Evolutionary conservation across 2,329 filamentous ascomycete species (phyloP), one percentile per base, ranked within the genome.

Genomic region (Rhinocladiella similis): DNA sequence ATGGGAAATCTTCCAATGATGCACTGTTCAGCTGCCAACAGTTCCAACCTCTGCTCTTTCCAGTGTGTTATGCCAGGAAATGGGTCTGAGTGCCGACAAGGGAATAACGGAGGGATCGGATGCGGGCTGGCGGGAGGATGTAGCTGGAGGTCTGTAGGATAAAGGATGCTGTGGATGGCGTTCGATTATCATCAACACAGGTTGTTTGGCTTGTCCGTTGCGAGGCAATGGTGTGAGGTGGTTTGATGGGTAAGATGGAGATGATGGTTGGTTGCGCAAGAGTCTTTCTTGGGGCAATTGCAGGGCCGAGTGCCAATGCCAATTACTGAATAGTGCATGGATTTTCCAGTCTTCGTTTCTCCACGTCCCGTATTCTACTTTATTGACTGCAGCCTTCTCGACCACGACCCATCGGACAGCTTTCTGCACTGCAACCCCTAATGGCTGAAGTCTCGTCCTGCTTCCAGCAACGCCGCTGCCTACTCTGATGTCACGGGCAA

Each of bases 361-460:
- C 43, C 43, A 29, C 38, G 38, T n/a, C n/a, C n/a, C 35, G 10
- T 19, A 5, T 29, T 46, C n/a, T 46, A 13, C 22, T 25, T 47
- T 16, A 33, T 48, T 36, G 13, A 14, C 27, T 22, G 36, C 47
- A 27, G 16, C 47, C 12, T 16, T 38, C 39, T 18, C n/a, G n/a
- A n/a, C n/a, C n/a, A n/a, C n/a, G 18, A 39, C 6, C 19, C 47
- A 36, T 27, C 27, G 27, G 25, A 19, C 16, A 13, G 16, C 45
- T n/a, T 33, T 45, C 27, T 45, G 33, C 18, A 10, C 22, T 49
- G 52, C 35, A 16, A 38, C 36, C 45, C 52, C 36, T 54, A 10
- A 33, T 25, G 47, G 16, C n/a, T 46, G 20, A 18, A 54, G 45
- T 45, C 46, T 49, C 46, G 52, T 35, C 16, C 46, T 50, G 19